phyloP scores from a whole-genome alignment of 2,329 filamentous ascomycete genomes.

The Ceratocystis lukuohia region DNA sequence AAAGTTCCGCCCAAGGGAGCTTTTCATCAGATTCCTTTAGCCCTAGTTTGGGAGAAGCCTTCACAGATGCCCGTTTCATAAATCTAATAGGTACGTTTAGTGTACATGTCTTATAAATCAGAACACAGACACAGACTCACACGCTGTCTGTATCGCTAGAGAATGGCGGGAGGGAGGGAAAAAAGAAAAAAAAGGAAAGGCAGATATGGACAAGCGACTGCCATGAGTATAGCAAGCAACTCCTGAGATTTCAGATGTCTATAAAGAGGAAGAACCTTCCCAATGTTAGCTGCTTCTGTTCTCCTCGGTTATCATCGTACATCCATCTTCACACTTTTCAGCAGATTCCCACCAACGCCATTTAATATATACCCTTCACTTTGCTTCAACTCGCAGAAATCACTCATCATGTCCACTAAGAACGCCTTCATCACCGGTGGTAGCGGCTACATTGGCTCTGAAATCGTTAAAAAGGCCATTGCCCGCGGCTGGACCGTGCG shows the following conservation, averaged over 20 bases:
- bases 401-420: slow-evolving; percentile 8
- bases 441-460: slow-evolving; percentile 29
- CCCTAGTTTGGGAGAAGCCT: background rate
- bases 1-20: too few relatives aligned
- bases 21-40: background rate
- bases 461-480: slow-evolving; percentile 28
- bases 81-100: background rate
- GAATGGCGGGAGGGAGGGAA: too few relatives aligned
- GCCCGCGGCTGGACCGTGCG: slow-evolving; percentile 29
- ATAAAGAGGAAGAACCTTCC: too few relatives aligned
- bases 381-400: background rate
- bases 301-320: too few relatives aligned
- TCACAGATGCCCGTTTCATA: background rate
- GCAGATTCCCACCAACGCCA: too few relatives aligned
- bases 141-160: background rate
- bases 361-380: background rate
- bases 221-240: too few relatives aligned
- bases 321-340: too few relatives aligned
- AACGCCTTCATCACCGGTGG: slow-evolving; percentile 31
- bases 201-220: background rate
- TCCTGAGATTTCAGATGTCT: too few relatives aligned
- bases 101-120: background rate
- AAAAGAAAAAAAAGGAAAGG: background rate
- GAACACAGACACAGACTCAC: background rate
- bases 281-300: too few relatives aligned